Conservation (phyloP, 2,329 filamentous ascomycete species). For the Fusarium sp. region DNA sequence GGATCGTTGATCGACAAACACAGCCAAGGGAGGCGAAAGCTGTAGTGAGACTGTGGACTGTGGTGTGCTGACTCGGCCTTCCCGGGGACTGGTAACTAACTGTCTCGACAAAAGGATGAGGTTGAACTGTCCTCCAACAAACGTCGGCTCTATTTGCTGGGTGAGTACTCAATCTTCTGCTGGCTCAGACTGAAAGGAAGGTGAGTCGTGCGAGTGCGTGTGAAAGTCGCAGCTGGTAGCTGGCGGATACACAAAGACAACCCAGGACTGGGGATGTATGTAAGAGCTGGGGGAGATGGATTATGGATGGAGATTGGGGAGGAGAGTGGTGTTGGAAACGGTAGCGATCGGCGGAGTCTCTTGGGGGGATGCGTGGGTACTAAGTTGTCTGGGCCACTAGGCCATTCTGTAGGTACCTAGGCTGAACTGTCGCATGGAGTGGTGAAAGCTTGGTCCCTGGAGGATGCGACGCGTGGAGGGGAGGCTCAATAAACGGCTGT, state of each 20-base stretch:
- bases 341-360: constrained; percentile 31
- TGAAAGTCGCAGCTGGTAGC: constrained; percentile 27
- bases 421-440: not conserved
- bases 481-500: not conserved
- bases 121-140: not conserved
- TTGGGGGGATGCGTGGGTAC: constrained; percentile 23
- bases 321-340: constrained; percentile 25
- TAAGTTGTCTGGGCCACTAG: constrained; percentile 8
- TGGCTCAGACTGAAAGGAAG: not conserved
- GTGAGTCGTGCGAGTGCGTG: constrained; percentile 13
- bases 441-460: constrained; percentile 28
- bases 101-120: not conserved
- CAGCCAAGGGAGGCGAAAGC: constrained; percentile 34
- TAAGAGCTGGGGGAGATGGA: constrained; percentile 26
- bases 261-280: constrained; percentile 21
- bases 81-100: constrained; percentile 6
- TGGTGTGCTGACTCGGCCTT: constrained; percentile 34
- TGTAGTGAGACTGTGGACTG: constrained; percentile 10
- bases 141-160: not conserved
- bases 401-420: not conserved
- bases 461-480: constrained; percentile 17
- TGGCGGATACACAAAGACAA: constrained; percentile 10
- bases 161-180: not conserved
- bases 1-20: constrained; percentile 38
- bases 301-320: constrained; percentile 24